A percentile compares a stretch with the other conserved stretches of the same genome.
Evolutionary conservation across 2,329 filamentous ascomycete genomes (phyloP).

Genomic region (Penicillium decumbens): DNA sequence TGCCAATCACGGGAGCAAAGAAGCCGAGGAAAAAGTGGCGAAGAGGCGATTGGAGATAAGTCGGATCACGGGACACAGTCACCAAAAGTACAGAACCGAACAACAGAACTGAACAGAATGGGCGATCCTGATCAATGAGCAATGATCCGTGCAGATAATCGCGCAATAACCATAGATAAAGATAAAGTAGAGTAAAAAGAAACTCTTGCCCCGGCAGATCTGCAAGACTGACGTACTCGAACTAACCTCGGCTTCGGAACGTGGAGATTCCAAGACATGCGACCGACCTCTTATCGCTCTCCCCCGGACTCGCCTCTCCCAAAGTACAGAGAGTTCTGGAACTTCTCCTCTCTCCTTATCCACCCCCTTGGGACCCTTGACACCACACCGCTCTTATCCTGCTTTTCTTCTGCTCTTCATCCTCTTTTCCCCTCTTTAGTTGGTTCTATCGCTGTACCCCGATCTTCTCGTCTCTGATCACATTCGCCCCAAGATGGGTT

Average conservation of each 20-base stretch:
- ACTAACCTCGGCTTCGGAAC: slow-evolving; percentile 35
- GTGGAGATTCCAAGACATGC: slow-evolving; percentile 29
- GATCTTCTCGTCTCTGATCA: background rate
- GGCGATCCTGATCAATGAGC: too few relatives aligned
- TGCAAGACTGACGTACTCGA: slow-evolving; percentile 22
- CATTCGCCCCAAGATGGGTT: slow-evolving; percentile 30
- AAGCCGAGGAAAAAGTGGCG: slow-evolving; percentile 12
- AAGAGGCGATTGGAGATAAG: slow-evolving; percentile 2
- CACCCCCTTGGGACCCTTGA: background rate
- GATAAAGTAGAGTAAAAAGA: background rate
- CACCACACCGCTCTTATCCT: background rate
- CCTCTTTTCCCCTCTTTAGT: background rate
- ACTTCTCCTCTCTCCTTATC: slow-evolving; percentile 14
- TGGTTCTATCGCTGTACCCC: background rate
- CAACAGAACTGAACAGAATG: too few relatives aligned
- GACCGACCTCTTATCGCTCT: slow-evolving; percentile 26
- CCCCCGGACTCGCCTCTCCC: slow-evolving; percentile 28
- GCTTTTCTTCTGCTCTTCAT: background rate
- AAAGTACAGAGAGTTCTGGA: slow-evolving; percentile 27
- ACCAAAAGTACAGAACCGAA: background rate
- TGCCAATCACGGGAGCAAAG: background rate
- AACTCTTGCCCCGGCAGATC: slow-evolving; percentile 11
- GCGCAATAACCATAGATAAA: background rate
- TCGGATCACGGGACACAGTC: slow-evolving; percentile 23
- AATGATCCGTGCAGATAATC: background rate